Evolutionary conservation across 2,329 filamentous ascomycete species (phyloP).

Genomic region (Aotearoamyces nothofagi): DNA sequence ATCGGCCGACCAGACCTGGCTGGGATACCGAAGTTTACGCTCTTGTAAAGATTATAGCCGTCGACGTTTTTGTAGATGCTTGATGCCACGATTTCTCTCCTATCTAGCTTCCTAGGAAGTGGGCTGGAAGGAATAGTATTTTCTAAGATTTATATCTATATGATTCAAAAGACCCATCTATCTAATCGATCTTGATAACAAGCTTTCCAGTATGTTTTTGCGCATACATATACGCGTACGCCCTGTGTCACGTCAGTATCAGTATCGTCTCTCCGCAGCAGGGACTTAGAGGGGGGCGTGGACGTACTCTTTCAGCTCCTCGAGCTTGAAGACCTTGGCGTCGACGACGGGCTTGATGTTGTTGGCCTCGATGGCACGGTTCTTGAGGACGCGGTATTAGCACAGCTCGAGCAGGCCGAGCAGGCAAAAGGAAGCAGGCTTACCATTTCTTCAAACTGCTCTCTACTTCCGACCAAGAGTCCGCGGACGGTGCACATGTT

Average conservation of each 20-base stretch:
- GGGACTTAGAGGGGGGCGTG: no score
- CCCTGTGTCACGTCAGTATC: no score
- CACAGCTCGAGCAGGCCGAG: neutral
- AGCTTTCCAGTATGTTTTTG: slow-evolving; percentile 36
- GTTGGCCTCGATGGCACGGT: slow-evolving; percentile 30
- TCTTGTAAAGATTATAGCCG: slow-evolving; percentile 4
- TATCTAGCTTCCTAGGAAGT: no score
- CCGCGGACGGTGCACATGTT: slow-evolving; percentile 28
- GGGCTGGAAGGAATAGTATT: no score
- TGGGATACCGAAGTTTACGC: slow-evolving; percentile 5
- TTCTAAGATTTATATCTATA: no score
- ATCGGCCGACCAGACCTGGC: slow-evolving; percentile 8
- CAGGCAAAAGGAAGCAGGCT: neutral
- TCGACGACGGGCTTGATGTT: slow-evolving; percentile 31
- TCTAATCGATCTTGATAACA: slow-evolving; percentile 21
- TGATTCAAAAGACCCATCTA: no score
- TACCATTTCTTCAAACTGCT: slow-evolving; percentile 37
- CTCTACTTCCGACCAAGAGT: slow-evolving; percentile 28
- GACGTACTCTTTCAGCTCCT: slow-evolving; percentile 29
- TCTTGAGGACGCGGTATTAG: slow-evolving; percentile 10
- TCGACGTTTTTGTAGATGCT: slow-evolving; percentile 1
- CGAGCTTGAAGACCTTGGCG: slow-evolving; percentile 26
- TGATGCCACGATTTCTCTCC: no score
- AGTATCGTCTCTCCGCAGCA: no score
- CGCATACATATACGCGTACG: slow-evolving; percentile 33